Evolutionary conservation across 1,284 basidiomycete genomes (phyloP).

Genomic region (Ceratobasidium sp.): DNA sequence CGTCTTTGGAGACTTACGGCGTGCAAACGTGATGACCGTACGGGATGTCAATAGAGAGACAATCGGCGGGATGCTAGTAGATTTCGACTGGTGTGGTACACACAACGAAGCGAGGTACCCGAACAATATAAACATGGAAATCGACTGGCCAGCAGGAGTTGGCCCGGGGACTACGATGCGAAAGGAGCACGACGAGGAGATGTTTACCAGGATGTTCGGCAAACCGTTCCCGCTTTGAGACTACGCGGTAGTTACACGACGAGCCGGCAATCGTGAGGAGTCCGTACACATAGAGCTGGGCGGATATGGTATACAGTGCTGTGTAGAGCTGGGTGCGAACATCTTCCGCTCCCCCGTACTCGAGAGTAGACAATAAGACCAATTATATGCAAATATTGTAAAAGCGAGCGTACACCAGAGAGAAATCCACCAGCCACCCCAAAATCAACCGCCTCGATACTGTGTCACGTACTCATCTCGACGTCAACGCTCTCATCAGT

Average conservation of each 20-base stretch:
- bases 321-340: no score
- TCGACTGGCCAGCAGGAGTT: slow-evolving; percentile 13
- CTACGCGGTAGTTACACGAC: no score
- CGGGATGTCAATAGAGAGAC: background rate
- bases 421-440: background rate
- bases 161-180: slow-evolving; percentile 25
- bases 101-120: slow-evolving; percentile 24
- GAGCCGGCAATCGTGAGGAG: no score
- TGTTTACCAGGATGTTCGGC: no score
- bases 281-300: no score
- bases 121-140: slow-evolving; percentile 4
- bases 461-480: slow-evolving; percentile 26
- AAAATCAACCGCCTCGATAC: no score
- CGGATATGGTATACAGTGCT: no score
- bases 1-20: slow-evolving; percentile 45
- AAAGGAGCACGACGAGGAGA: slow-evolving; percentile 25
- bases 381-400: background rate
- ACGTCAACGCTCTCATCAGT: slow-evolving; percentile 25
- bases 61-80: slow-evolving; percentile 19
- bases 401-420: background rate
- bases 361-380: background rate
- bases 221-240: no score
- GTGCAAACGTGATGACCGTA: slow-evolving; percentile 33
- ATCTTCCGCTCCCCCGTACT: background rate
- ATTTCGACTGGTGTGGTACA: slow-evolving; percentile 45